phyloP scores from a whole-genome alignment of 73 alveolate genomes.

The Paramecium tetraurelia region DNA sequence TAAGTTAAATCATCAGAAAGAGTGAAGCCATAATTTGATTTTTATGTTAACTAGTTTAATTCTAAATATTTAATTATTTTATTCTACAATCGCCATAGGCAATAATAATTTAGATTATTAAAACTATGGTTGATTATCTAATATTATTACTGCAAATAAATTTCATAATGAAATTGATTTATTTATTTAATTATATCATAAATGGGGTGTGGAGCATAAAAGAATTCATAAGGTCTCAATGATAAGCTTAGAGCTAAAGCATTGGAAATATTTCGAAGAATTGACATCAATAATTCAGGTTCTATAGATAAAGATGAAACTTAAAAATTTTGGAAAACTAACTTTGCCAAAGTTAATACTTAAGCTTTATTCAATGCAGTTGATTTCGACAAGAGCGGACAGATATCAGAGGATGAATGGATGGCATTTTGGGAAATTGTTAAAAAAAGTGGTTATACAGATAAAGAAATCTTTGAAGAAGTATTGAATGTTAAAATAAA shows the following conservation, averaged over 20 bases:
- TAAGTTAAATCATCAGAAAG: background rate
- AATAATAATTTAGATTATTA: background rate
- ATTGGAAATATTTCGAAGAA: slow-evolving; percentile 46
- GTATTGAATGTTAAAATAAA: background rate
- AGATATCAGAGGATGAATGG: slow-evolving; percentile 65
- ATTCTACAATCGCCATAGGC: background rate
- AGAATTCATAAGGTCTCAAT: background rate
- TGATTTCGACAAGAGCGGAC: slow-evolving; percentile 60
- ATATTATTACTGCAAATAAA: background rate
- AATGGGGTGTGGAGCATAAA: slow-evolving; percentile 32
- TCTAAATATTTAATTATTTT: background rate
- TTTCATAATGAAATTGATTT: background rate
- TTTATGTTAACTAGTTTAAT: background rate
- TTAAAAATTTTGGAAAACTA: slow-evolving; percentile 52
- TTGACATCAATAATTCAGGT: slow-evolving; percentile 58
- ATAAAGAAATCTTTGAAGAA: slow-evolving; percentile 53
- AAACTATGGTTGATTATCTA: background rate
- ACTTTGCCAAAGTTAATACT: slow-evolving; percentile 59
- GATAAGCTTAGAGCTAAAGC: slow-evolving; percentile 52
- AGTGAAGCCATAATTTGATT: background rate
- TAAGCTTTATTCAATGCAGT: slow-evolving; percentile 56
- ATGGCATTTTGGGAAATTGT: slow-evolving; percentile 66
- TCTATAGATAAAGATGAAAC: slow-evolving; percentile 59
- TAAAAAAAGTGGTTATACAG: slow-evolving; percentile 57
- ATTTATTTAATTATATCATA: background rate